Base-by-base conservation (phyloP, 148 eudicot genomes). In the Cornus florida region DNA sequence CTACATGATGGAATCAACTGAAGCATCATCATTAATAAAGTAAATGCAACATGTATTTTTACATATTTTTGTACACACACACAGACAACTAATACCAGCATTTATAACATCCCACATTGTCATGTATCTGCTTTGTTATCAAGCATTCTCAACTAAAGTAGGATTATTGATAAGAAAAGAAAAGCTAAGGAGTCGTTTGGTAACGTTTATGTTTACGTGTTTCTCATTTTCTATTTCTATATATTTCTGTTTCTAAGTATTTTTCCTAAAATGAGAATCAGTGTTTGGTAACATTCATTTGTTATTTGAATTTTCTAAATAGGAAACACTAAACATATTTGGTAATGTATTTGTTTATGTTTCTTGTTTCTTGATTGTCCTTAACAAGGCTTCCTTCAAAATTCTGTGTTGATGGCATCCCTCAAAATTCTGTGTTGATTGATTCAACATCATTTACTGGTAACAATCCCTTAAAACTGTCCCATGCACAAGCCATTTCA, bases 361-460 rank as follows among this genome's bases (percentile, higher is more conserved):
- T 28, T 28, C 28, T 28, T 28, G 28, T 28, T 86, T 86, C 69
- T 82, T 48, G 71, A 86, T 74, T 38, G 86, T 76, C 77, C 79
- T 79, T 79, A 69, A 39, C 69, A 86, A 59, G 60, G 85, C 86
- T 43, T 78, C 71, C 77, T 84, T 73, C 74, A 86, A 71, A 78
- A 86, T 79, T 24, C 64, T 43, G 56, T 35, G 60, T 28, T 28
- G 28, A 28, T 28, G 1, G 28, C 28, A 28, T 28, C 28, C 28
- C 1, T 28, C 28, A 28, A 28, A 28, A 28, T 28, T 28, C 28
- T 28, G 28, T 28, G 28, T 28, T 28, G 16, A 81, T 10, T 66
- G 53, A 35, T 12, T 72, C 24, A 33, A 77, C 83, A 71, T 76
- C 82, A 62, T 64, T 41, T 70, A 59, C 41, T 0, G 73, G 71